phyloP scores from a whole-genome alignment of 345 rosid species.

The Eucalyptus sideroxylon region DNA sequence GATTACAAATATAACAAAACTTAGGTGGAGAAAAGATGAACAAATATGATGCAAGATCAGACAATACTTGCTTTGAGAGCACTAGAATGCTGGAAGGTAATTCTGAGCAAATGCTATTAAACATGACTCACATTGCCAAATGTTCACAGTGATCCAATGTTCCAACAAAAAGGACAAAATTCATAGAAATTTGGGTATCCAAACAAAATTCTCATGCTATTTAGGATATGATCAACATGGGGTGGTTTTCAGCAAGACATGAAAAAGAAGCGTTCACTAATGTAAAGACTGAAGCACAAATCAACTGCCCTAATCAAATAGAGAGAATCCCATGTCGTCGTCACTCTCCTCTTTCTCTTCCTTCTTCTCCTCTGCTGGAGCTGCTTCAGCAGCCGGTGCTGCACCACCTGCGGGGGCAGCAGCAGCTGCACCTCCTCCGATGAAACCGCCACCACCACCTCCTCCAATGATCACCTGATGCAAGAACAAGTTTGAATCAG shows the following conservation, averaged over 20 bases:
- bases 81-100: neutral
- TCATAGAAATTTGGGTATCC: neutral
- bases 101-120: neutral
- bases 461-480: constrained; percentile 42
- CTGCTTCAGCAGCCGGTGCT: constrained; percentile 35
- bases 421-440: constrained; percentile 31
- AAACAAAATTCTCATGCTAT: neutral
- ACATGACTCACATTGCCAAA: neutral
- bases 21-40: neutral
- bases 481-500: neutral
- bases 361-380: constrained; percentile 48
- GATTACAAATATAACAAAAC: neutral
- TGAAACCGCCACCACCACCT: constrained; percentile 33
- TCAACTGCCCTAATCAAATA: constrained; percentile 31
- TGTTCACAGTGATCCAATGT: neutral
- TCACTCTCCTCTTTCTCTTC: constrained; percentile 58
- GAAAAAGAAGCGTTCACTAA: neutral
- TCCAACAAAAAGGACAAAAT: neutral
- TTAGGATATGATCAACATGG: neutral
- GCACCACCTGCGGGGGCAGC: constrained; percentile 30
- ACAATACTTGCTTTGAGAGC: neutral
- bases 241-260: neutral
- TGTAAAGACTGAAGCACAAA: neutral
- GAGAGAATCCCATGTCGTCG: constrained; percentile 60
- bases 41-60: neutral